Evolutionary conservation across 1,284 basidiomycete genomes (phyloP).

Genomic region (Veloboletus limbatus): DNA sequence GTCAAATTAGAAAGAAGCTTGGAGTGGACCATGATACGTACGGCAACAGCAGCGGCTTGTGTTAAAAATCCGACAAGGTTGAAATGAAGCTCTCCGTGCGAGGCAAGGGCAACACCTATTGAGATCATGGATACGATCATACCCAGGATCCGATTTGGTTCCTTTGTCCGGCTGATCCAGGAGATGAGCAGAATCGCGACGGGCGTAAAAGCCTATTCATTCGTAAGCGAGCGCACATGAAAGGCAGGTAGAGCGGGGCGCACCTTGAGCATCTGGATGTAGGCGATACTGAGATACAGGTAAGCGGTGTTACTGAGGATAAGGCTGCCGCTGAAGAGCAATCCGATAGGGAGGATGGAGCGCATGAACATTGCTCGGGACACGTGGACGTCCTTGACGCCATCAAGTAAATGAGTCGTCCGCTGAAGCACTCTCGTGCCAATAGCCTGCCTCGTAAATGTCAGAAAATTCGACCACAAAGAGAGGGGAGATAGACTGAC

Average conservation of each 20-base stretch:
- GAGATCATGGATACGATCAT: conserved; percentile 93
- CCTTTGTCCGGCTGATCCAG: conserved; percentile 86
- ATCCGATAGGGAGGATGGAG: conserved; percentile 91
- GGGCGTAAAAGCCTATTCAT: conserved; percentile 85
- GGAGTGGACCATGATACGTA: conserved; percentile 40
- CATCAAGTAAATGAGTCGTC: conserved; percentile 89
- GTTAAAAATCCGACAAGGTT: conserved; percentile 84
- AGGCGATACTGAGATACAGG: conserved; percentile 86
- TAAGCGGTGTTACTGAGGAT: conserved; percentile 95
- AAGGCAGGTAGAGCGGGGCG: conserved; percentile 6
- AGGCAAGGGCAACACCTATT: conserved; percentile 83
- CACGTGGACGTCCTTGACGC: conserved; percentile 84
- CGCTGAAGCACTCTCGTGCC: conserved; percentile 88
- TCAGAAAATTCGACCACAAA: conserved; percentile 2
- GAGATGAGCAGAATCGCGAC: conserved; percentile 96
- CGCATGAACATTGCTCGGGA: conserved; percentile 78
- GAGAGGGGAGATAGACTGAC: conserved; percentile 41
- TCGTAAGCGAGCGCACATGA: conserved; percentile 6
- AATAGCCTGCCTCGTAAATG: conserved; percentile 53
- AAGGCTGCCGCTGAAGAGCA: conserved; percentile 89
- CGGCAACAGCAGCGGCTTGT: conserved; percentile 77
- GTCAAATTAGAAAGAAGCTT: conserved; percentile 1
- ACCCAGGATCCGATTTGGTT: conserved; percentile 78
- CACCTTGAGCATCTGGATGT: conserved; percentile 98
- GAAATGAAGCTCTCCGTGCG: conserved; percentile 85